Base-by-base conservation (phyloP, 352 stramenopile genomes). In the Globisporangium heterothallicum region DNA sequence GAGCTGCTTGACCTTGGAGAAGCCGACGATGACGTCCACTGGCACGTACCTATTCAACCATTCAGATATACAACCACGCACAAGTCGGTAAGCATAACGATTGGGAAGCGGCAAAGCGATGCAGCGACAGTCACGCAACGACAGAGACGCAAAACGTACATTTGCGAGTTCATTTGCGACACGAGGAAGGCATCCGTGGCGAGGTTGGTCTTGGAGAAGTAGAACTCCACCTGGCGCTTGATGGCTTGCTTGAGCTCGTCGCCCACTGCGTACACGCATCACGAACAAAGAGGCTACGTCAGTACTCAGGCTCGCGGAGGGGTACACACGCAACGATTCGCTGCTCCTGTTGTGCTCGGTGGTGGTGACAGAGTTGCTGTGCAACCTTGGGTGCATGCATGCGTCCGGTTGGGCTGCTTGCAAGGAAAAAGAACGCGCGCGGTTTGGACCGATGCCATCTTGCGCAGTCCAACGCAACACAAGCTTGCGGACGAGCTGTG, bases 151-250 rank as follows among this genome's bases (percentile, higher is more conserved):
- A 30, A 58, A n/a, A 65, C 68, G 55, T 65, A 92, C 84, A 93
- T 92, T 63, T 92, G 83, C 57, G 82, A 88, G 67, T 94, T 88
- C 84, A 95, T 95, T 50, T 95, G 81, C 50, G 82, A 91, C 19
- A 95, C 83, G 40, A 95, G 72, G 66, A 86, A 95, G 45, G 80
- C 75, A 52, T 95, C 84, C 49, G 86, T 95, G 45, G 78, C 69
- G 19, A 96, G 57, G 53, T 96, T 97, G 53, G 68, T 64, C 41
- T 76, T 82, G 30, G 86, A 96, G 56, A 97, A 96, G 70, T 96
- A 97, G 68, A 95, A 96, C 64, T 96, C 88, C 40, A 96, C 78
- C 60, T 96, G 86, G 59, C 68, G 68, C 62, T 91, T 87, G 57
- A 95, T 80, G 18, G 82, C 80, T 25, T 86, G 59, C 60, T 88